Evolutionary conservation across 2,329 filamentous ascomycete species (phyloP).

Genomic region (Sordariomycetes sp.): DNA sequence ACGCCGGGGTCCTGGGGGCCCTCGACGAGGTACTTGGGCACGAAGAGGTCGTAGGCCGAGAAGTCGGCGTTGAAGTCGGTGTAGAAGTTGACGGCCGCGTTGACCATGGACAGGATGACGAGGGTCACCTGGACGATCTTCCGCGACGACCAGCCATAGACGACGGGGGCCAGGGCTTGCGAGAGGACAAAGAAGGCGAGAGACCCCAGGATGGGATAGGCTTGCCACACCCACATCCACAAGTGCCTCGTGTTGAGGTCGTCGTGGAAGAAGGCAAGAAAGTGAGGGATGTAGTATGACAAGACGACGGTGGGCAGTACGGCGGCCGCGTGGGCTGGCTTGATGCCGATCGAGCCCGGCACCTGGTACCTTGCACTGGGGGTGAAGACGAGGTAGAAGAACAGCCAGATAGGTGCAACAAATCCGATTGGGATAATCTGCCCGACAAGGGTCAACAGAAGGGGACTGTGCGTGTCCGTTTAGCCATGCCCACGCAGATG

Average conservation of each 20-base stretch:
- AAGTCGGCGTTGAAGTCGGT: constrained; percentile 3
- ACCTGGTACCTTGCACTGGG: constrained; percentile 8
- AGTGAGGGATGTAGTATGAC: constrained; percentile 11
- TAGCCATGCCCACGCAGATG: neutral
- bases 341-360: constrained; percentile 5
- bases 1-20: constrained; percentile 7
- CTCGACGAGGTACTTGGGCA: constrained; percentile 13
- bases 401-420: constrained; percentile 13
- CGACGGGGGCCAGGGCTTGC: constrained; percentile 1
- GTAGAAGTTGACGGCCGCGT: constrained; percentile 11
- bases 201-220: constrained; percentile 16
- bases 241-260: constrained; percentile 13
- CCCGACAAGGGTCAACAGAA: constrained; percentile 9
- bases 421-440: constrained; percentile 13
- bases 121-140: neutral
- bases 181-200: constrained; percentile 8
- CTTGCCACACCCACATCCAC: constrained; percentile 21
- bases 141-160: neutral
- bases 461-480: constrained; percentile 8
- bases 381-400: constrained; percentile 7
- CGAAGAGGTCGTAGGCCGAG: constrained; percentile 8
- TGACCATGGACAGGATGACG: constrained; percentile 4
- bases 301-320: constrained; percentile 10
- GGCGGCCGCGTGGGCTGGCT: constrained; percentile 6
- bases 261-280: constrained; percentile 11